Percentiles rank a stretch among this genome's conserved stretches.
Evolutionary conservation across 2,329 filamentous ascomycete species (phyloP).

Genomic region (Dothistroma pini): DNA sequence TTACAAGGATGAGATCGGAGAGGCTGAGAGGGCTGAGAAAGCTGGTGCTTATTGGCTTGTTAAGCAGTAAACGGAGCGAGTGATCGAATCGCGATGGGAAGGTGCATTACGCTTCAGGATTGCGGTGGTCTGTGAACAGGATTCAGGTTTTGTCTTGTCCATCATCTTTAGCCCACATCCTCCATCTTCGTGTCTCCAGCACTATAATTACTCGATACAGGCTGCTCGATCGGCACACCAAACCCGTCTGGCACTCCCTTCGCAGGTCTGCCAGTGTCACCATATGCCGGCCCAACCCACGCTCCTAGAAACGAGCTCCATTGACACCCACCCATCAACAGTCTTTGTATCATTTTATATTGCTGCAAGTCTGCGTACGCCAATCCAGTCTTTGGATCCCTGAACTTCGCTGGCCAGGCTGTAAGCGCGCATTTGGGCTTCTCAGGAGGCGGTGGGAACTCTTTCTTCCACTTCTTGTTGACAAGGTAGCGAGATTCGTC

Average conservation of each 20-base stretch:
- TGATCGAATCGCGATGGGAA: background rate
- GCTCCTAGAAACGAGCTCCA: conserved; percentile 80
- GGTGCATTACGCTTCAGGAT: background rate
- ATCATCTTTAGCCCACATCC: background rate
- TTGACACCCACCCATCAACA: conserved; percentile 68
- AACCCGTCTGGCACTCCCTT: conserved; percentile 80
- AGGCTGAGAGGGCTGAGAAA: too few relatives aligned
- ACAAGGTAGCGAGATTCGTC: conserved; percentile 50
- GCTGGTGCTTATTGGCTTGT: background rate
- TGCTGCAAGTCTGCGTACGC: conserved; percentile 75
- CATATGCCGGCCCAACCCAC: conserved; percentile 63
- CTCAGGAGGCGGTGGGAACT: conserved; percentile 33
- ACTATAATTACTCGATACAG: background rate
- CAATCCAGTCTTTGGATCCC: conserved; percentile 79
- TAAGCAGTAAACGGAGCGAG: background rate
- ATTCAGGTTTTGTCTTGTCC: background rate
- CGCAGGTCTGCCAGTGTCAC: conserved; percentile 53
- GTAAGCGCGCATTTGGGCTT: conserved; percentile 69
- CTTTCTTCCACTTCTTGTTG: conserved; percentile 43
- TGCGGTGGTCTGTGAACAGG: background rate
- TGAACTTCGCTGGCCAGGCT: conserved; percentile 67
- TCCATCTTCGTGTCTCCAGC: background rate
- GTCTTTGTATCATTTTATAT: conserved; percentile 75
- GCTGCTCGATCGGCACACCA: conserved; percentile 5
- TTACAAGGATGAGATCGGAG: background rate